Conservation (phyloP, 306 rosid species). For the Vigna angularis region DNA sequence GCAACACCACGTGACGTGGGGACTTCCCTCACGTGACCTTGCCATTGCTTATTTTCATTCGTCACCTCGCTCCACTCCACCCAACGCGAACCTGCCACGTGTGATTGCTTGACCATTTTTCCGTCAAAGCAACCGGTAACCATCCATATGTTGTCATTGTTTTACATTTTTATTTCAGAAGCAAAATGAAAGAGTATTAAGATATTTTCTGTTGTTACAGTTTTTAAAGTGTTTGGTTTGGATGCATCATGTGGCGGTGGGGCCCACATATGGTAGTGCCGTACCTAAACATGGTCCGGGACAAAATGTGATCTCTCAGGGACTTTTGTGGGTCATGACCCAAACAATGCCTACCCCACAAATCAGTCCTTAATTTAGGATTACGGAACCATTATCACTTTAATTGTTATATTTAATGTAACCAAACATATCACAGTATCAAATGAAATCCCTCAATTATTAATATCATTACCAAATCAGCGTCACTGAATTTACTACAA, state of each 20-base stretch:
- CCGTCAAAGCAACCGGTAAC: background rate
- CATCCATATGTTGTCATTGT: background rate
- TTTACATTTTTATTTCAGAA: background rate
- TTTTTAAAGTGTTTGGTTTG: slow-evolving; percentile 28
- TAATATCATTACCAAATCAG: background rate
- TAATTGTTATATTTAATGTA: background rate
- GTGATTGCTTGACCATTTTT: slow-evolving; percentile 40
- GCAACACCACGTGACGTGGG: slow-evolving; percentile 53
- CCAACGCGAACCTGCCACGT: slow-evolving; percentile 46
- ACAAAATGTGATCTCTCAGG: slow-evolving; percentile 46
- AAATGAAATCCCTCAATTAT: background rate
- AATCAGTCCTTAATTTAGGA: slow-evolving; percentile 49
- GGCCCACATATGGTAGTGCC: slow-evolving; percentile 6
- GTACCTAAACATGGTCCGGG: slow-evolving; percentile 42
- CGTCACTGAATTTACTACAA: too few species aligned
- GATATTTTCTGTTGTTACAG: slow-evolving; percentile 17
- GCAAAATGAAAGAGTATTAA: background rate
- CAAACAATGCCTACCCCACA: slow-evolving; percentile 34
- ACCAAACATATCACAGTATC: background rate
- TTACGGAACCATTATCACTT: slow-evolving; percentile 20
- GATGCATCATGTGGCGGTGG: slow-evolving; percentile 48
- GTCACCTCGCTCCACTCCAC: background rate
- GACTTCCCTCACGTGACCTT: slow-evolving; percentile 69
- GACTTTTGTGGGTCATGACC: slow-evolving; percentile 49
- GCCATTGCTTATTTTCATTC: slow-evolving; percentile 37